Base-by-base conservation (phyloP, 2,329 filamentous ascomycete genomes). In the Phialemonium atrogriseum region DNA sequence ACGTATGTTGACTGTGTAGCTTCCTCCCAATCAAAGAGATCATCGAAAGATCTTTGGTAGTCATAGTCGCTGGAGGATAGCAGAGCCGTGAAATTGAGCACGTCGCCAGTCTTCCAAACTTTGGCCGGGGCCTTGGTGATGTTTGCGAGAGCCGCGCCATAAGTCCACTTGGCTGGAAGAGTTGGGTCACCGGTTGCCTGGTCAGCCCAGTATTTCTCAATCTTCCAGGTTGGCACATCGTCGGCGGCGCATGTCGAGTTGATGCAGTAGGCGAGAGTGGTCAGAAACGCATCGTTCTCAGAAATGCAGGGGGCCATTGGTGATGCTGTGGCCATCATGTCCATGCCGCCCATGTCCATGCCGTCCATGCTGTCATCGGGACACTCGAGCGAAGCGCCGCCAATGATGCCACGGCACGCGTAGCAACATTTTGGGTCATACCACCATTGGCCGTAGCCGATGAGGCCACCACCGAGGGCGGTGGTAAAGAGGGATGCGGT, bases 191-290 rank as follows among this genome's bases (percentile, higher is more conserved):
- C 42, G 2, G 46, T 48, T 10, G 36, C 37, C 22, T 46, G 17
- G 2, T 36, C 34, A 10, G 36, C 42, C 51, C 49, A 52, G 32
- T 43, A 49, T 7, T 32, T 24, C 35, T 52, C 45, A 10, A 50
- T 29, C 17, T 40, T 37, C 32, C 35, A 49, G 9, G 40, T 25
- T 5, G 36, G 26, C 5, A 46, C 33, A 7, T 39, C 25, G 10
- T 35, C 15, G 11, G 33, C 34, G 30, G n/a, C n/a, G n/a, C 51
- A 55, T 20, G 37, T 45, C 10, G 27, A 31, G 13, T 42, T 33
- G 25, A 55, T 41, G 31, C 52, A 54, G 36, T 38, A 54, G 7
- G 51, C 50, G 7, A 55, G 29, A 10, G 48, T 44, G 18, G 34
- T 43, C 3, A 52, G 40, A n/a, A n/a, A n/a, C n/a, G n/a, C n/a